phyloP scores from a whole-genome alignment of 805 yeast genomes.

The Candida railenensis region DNA sequence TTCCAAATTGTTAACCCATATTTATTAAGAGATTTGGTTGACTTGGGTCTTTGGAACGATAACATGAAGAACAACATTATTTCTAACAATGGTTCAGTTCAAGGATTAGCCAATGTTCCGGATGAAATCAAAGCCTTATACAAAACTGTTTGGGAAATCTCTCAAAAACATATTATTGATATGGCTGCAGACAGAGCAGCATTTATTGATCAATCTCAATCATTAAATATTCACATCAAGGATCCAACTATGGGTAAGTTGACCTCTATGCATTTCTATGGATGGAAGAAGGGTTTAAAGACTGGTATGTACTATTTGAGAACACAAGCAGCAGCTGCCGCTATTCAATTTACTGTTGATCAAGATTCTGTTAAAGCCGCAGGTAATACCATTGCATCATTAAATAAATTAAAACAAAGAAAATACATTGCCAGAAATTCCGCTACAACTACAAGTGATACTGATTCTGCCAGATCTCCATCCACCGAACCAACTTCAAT shows the following conservation, averaged over 20 bases:
- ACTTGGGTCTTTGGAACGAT: constrained; percentile 58
- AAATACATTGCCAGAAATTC: constrained; percentile 22
- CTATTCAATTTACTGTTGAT: constrained; percentile 78
- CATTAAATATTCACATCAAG: constrained; percentile 82
- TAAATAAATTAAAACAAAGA: constrained; percentile 40
- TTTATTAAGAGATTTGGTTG: constrained; percentile 56
- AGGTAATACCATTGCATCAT: constrained; percentile 35
- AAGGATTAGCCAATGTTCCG: constrained; percentile 53
- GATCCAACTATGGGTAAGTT: constrained; percentile 95
- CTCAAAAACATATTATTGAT: constrained; percentile 58
- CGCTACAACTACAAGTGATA: constrained; percentile 19
- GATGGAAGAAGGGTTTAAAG: constrained; percentile 97
- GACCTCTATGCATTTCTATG: constrained; percentile 97
- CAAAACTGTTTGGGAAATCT: constrained; percentile 63
- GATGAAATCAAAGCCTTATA: constrained; percentile 53
- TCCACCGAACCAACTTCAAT: constrained; percentile 43
- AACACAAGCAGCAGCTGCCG: constrained; percentile 96
- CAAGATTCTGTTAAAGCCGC: constrained; percentile 40
- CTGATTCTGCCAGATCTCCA: constrained; percentile 20
- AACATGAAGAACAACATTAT: constrained; percentile 56
- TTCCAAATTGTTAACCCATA: constrained; percentile 63
- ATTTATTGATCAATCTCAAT: constrained; percentile 88
- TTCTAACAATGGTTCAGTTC: constrained; percentile 58
- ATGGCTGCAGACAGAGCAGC: constrained; percentile 76
- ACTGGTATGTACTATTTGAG: constrained; percentile 98